Conservation (phyloP, 225 moss, liverwort and hornwort genomes). For the Pseudisothecium myosuroides region DNA sequence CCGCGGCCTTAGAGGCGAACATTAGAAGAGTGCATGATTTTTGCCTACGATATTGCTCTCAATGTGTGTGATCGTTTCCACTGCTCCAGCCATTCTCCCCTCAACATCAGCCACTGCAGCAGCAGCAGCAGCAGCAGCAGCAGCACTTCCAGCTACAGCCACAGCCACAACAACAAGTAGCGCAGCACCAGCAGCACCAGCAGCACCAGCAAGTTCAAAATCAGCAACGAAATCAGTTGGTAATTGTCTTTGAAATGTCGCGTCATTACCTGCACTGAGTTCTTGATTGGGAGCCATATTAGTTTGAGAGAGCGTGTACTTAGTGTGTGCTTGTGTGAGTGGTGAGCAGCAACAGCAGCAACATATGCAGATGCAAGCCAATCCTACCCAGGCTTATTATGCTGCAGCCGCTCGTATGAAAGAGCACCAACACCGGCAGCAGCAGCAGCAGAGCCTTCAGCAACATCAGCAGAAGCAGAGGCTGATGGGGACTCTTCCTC, state of each 20-base stretch:
- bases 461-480: constrained; percentile 33
- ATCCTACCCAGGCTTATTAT: constrained; percentile 12
- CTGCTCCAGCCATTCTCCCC: constrained; percentile 20
- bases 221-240: constrained; percentile 22
- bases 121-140: constrained; percentile 1
- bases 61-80: neutral
- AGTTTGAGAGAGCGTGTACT: neutral
- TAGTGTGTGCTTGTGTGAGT: neutral
- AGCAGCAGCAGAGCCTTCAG: constrained; percentile 18
- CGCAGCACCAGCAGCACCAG: constrained; percentile 11
- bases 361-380: constrained; percentile 17
- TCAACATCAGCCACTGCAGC: constrained; percentile 18
- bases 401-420: constrained; percentile 11
- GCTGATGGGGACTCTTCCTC: constrained; percentile 9
- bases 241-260: neutral
- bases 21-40: neutral
- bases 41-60: neutral
- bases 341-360: constrained; percentile 6
- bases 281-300: neutral
- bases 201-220: constrained; percentile 15
- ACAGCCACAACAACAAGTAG: constrained; percentile 28
- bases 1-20: neutral
- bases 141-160: constrained; percentile 25
- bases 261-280: neutral
- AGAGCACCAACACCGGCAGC: constrained; percentile 16